Percentiles rank a stretch among this genome's conserved stretches.
Evolutionary conservation across 129 eudicot species (phyloP).

Genomic region (Cynara cardunculus): DNA sequence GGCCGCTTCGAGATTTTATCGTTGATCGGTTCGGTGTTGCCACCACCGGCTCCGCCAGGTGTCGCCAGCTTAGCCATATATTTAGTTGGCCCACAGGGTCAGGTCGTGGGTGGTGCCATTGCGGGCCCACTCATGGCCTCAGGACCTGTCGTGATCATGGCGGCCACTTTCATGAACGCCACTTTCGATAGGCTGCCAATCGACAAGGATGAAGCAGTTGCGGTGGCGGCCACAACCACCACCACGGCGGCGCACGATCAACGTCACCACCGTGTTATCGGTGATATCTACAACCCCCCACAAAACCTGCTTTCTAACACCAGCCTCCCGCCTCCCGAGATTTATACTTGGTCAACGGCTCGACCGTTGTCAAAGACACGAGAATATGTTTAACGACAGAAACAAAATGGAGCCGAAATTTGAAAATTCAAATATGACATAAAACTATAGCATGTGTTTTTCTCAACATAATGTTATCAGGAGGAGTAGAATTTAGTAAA

Average conservation of each 20-base stretch:
- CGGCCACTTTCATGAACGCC: constrained; percentile 65
- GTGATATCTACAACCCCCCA: constrained; percentile 44
- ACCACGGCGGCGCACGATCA: constrained; percentile 22
- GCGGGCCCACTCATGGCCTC: constrained; percentile 71
- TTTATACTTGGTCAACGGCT: constrained; percentile 58
- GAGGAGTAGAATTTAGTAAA: neutral
- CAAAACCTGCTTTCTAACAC: constrained; percentile 50
- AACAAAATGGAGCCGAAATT: neutral
- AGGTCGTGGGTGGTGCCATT: constrained; percentile 65
- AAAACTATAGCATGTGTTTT: neutral
- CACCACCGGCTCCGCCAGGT: constrained; percentile 64
- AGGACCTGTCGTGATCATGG: constrained; percentile 72
- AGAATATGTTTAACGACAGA: neutral
- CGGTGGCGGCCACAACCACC: constrained; percentile 3
- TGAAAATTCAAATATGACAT: neutral
- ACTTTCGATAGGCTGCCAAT: constrained; percentile 55
- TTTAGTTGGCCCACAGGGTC: constrained; percentile 70
- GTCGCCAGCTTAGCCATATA: constrained; percentile 50
- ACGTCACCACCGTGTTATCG: constrained; percentile 27
- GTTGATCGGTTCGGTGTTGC: constrained; percentile 51
- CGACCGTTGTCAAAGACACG: constrained; percentile 35
- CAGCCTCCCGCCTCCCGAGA: constrained; percentile 38
- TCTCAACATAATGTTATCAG: neutral
- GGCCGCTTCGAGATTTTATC: constrained; percentile 70
- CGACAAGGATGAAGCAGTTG: constrained; percentile 41